Conservation (phyloP, 192 early-diverging fungal genomes). For the Diversispora eburnea region DNA sequence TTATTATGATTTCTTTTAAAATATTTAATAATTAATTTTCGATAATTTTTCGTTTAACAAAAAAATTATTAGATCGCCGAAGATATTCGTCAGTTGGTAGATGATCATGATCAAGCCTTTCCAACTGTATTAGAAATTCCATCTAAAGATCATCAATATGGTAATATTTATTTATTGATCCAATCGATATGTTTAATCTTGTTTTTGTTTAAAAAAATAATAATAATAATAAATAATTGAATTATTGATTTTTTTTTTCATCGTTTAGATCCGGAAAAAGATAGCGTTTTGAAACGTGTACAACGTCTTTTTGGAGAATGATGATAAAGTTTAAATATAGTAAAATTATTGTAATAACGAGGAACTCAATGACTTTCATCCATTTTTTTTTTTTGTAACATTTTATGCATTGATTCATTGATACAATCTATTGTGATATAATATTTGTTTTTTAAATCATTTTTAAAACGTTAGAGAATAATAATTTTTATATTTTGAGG, state of each 20-base stretch:
- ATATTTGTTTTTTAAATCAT: too few relatives aligned
- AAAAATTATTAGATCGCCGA: constrained; percentile 75
- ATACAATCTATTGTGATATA: too few relatives aligned
- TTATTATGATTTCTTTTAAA: background rate
- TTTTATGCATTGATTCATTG: too few relatives aligned
- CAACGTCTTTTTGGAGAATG: constrained; percentile 79
- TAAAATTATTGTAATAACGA: too few relatives aligned
- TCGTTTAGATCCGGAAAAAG: constrained; percentile 61
- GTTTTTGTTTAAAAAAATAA: background rate
- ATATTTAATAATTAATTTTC: background rate
- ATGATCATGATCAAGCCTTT: constrained; percentile 88
- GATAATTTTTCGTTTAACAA: constrained; percentile 19
- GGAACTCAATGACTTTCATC: too few relatives aligned
- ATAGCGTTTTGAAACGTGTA: constrained; percentile 81
- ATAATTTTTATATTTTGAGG: too few relatives aligned
- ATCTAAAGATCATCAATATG: constrained; percentile 98
- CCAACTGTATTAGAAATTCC: constrained; percentile 98
- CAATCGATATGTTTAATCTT: background rate
- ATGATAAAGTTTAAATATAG: background rate
- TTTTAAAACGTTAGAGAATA: too few relatives aligned
- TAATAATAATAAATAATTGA: too few relatives aligned
- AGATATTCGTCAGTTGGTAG: constrained; percentile 83
- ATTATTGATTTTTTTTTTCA: constrained; percentile 4
- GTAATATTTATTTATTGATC: constrained; percentile 35
- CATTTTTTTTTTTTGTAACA: too few relatives aligned